Evolutionary conservation across 2,329 filamentous ascomycete species (phyloP).

Genomic region (Cytospora leucostoma): DNA sequence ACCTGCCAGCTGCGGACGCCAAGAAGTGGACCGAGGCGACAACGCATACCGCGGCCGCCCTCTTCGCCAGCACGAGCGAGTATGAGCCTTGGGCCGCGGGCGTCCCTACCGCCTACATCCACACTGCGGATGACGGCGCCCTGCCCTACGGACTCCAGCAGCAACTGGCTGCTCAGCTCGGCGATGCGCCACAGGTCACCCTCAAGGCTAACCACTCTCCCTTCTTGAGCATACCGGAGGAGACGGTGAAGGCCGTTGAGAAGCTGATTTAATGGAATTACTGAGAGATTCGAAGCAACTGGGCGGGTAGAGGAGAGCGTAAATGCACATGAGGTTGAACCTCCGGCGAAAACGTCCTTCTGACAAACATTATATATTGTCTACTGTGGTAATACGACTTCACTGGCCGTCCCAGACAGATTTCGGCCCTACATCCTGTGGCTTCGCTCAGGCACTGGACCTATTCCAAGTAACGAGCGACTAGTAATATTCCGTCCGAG

Average conservation of each 20-base stretch:
- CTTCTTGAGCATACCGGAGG: constrained; percentile 23
- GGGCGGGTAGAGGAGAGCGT: background rate
- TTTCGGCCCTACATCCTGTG: no score
- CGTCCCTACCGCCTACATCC: constrained; percentile 28
- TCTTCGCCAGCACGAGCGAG: constrained; percentile 23
- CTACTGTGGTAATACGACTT: background rate
- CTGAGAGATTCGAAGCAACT: background rate
- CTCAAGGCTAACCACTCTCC: constrained; percentile 28
- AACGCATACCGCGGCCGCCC: constrained; percentile 24
- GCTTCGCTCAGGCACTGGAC: background rate
- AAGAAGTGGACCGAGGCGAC: constrained; percentile 24
- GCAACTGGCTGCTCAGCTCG: constrained; percentile 28
- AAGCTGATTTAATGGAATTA: constrained; percentile 10
- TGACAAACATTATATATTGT: no score
- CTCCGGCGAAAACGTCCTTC: no score
- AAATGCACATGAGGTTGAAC: background rate
- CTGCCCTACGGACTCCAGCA: constrained; percentile 27
- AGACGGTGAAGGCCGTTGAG: constrained; percentile 24
- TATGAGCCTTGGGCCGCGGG: constrained; percentile 29
- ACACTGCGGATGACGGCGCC: constrained; percentile 25
- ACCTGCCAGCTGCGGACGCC: constrained; percentile 18
- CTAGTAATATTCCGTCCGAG: background rate
- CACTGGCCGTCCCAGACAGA: no score
- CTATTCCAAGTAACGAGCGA: background rate
- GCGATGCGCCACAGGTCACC: constrained; percentile 11